A percentile compares a stretch with the other conserved stretches of the same genome.
Evolutionary conservation across 495 filamentous ascomycete genomes (phyloP).

Genomic region (Corynascus novoguineensis): DNA sequence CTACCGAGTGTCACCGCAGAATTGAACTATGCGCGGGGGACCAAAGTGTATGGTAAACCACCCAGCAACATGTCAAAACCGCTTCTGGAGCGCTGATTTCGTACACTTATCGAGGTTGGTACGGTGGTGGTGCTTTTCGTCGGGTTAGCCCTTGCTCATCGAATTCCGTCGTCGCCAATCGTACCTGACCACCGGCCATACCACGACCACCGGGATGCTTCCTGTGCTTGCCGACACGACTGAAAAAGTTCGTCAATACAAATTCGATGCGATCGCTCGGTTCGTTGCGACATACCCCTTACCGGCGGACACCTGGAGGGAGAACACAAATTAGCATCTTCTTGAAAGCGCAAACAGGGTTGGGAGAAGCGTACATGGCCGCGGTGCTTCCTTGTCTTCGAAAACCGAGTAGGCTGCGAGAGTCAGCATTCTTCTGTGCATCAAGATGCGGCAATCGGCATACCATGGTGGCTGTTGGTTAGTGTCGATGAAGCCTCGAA

Average conservation of each 20-base stretch:
- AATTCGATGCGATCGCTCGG: slow-evolving; percentile 21
- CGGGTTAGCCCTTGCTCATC: slow-evolving; percentile 23
- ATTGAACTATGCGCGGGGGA: slow-evolving; percentile 7
- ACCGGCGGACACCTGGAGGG: slow-evolving; percentile 37
- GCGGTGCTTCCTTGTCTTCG: slow-evolving; percentile 39
- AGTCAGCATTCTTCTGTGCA: slow-evolving; percentile 23
- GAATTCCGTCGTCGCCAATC: neutral
- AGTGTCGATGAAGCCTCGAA: slow-evolving; percentile 31
- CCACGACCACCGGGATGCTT: slow-evolving; percentile 38
- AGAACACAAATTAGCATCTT: slow-evolving; percentile 23
- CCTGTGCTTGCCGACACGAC: slow-evolving; percentile 37
- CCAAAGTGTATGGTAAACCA: neutral
- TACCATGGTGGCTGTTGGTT: slow-evolving; percentile 33
- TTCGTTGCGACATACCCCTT: slow-evolving; percentile 32
- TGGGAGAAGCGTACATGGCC: slow-evolving; percentile 30
- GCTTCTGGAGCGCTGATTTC: slow-evolving; percentile 10
- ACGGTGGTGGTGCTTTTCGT: slow-evolving; percentile 34
- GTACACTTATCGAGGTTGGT: slow-evolving; percentile 37
- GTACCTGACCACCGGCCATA: slow-evolving; percentile 38
- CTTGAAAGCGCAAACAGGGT: neutral
- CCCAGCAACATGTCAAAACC: slow-evolving; percentile 6
- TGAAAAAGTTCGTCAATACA: slow-evolving; percentile 24
- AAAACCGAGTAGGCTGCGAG: slow-evolving; percentile 34
- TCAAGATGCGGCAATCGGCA: slow-evolving; percentile 15
- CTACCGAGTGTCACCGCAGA: neutral